Base-by-base conservation (phyloP, 768 basidiomycete genomes). In the Lentinula detonsa region DNA sequence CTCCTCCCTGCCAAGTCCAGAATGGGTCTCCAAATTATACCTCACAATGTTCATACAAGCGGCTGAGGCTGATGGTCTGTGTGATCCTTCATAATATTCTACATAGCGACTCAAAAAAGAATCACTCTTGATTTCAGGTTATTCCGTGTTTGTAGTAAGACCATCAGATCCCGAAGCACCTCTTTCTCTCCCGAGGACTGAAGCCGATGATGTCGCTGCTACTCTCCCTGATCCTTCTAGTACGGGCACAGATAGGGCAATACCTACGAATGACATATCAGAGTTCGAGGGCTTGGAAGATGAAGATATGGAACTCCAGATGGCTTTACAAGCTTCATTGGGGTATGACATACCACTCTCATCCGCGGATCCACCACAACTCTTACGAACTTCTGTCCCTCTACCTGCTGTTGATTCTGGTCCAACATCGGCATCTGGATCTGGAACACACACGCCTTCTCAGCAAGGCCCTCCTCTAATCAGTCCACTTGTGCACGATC, bases 271-370 rank as follows among this genome's bases (percentile, higher is more conserved):
- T 16, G 51, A 46, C 55, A 46, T 31, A 28, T 23, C 46, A 4
- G 61, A 53, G 40, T 62, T 73, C 1, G 75, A 74, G 45, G 82
- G 76, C 2, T 74, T 90, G 49, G 93, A 90, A 62, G 90, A 93
- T 64, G 93, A 94, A 68, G 94, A 97, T 70, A 81, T 86, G 66
- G 91, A 93, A 61, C 81, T 96, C 2, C 95, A 97, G 70, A 90
- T 86, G 5, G 94, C 91, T 0, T 75, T 95, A 53, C 91, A 92
- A 66, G 93, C 92, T 2, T 94, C 92, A 4, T 73, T 95, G 46
- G 75, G 76, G 68, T 23, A 61, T 64, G 57, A 59, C 56, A 57
- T 62, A 66, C 62, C 45, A 42, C 42, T 34, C 57, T 62, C 54
- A 43, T 70, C 34, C 64, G 68, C 48, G 46, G 70, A 16, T 60